These are phyloP conservation scores for Yamadazyma scolyti DNA, from an alignment of 805 yeast species.

Conservation along the genomic window DNA sequence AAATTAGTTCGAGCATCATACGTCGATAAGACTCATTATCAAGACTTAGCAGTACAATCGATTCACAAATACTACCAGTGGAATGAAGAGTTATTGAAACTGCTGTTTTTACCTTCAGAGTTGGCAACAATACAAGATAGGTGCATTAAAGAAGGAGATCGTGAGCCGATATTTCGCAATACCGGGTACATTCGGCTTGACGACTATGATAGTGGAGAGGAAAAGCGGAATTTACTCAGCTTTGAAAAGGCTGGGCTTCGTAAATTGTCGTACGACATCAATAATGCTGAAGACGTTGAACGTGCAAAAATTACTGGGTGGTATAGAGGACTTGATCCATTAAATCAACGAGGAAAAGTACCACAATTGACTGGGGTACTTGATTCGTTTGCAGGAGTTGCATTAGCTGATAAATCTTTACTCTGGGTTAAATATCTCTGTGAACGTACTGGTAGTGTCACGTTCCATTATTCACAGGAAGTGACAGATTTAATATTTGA, in stretches of 20 bases:
- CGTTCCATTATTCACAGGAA: no score
- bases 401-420: not conserved
- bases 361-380: slow-evolving; percentile 2
- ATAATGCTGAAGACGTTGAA: slow-evolving; percentile 19
- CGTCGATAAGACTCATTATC: slow-evolving; percentile 32
- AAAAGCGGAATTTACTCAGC: slow-evolving; percentile 18
- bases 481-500: no score
- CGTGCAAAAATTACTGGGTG: slow-evolving; percentile 28
- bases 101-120: no score
- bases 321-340: slow-evolving; percentile 18
- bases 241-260: slow-evolving; percentile 22
- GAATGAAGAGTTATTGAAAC: slow-evolving; percentile 19
- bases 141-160: no score
- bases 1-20: slow-evolving; percentile 37
- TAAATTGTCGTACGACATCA: slow-evolving; percentile 24
- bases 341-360: slow-evolving; percentile 4
- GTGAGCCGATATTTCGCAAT: no score
- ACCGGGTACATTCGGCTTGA: no score
- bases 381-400: slow-evolving; percentile 3
- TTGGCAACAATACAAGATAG: no score
- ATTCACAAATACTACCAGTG: slow-evolving; percentile 16
- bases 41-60: slow-evolving; percentile 15
- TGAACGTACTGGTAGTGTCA: no score
- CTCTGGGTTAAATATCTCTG: slow-evolving; percentile 1
- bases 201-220: slow-evolving; percentile 15